Percentiles rank a stretch among this genome's conserved stretches.
phyloP scores from a whole-genome alignment of 2,329 filamentous ascomycete species.

The Phaeosphaeria sp. region DNA sequence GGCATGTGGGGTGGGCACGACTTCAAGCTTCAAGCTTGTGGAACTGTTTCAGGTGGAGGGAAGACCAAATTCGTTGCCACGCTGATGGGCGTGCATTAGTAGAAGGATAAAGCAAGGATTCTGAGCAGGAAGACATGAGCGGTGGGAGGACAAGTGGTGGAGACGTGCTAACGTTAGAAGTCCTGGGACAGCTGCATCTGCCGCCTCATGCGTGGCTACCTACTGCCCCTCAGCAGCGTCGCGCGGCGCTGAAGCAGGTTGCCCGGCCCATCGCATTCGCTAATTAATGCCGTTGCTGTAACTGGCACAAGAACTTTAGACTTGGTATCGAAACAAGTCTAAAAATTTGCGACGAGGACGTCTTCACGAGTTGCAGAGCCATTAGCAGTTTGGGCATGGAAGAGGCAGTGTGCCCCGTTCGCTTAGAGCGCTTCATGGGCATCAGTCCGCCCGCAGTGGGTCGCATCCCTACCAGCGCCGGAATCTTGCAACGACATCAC shows the following conservation, averaged over 20 bases:
- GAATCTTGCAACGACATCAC: constrained; percentile 27
- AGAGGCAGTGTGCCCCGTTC: constrained; percentile 7
- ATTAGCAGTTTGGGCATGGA: neutral
- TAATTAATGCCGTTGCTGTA: neutral
- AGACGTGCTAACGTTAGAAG: neutral
- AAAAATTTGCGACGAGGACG: neutral
- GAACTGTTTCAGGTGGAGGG: neutral
- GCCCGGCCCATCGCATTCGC: neutral
- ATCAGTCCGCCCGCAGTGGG: constrained; percentile 12
- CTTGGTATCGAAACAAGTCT: neutral
- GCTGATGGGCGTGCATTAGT: neutral
- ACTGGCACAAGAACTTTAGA: no score
- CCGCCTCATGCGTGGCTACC: constrained; percentile 12
- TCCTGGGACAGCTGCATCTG: constrained; percentile 10
- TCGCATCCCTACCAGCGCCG: constrained; percentile 1
- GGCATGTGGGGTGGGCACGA: neutral
- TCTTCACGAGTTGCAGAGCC: neutral
- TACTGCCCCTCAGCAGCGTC: neutral
- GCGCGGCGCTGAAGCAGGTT: neutral
- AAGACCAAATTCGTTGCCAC: neutral
- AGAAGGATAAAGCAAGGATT: neutral
- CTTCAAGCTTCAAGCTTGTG: neutral
- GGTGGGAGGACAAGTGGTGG: neutral
- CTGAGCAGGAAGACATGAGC: constrained; percentile 4
- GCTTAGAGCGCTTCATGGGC: constrained; percentile 14